Percentiles rank a stretch among this genome's conserved stretches.
These are phyloP conservation scores for Stephanodiscus triporus DNA, from an alignment of 108 stramenopile genomes.

Conservation along the genomic window DNA sequence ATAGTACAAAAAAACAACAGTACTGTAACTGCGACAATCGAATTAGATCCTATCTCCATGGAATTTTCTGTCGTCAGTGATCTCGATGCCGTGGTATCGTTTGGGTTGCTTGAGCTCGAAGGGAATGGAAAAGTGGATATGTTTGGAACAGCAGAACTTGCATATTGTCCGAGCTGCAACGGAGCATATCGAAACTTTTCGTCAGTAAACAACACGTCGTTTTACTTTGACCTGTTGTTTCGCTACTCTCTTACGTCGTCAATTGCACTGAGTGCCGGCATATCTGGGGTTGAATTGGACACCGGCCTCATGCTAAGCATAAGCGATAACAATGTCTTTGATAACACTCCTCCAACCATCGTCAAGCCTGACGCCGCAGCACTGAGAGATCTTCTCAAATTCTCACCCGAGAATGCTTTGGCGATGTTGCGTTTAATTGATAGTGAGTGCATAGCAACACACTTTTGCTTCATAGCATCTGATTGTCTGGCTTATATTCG, in stretches of 20 bases:
- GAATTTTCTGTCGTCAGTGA: constrained; percentile 12
- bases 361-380: constrained; percentile 15
- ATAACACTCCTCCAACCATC: constrained; percentile 18
- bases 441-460: background rate
- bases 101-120: constrained; percentile 20
- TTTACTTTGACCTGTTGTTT: constrained; percentile 19
- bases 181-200: constrained; percentile 4
- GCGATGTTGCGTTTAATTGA: constrained; percentile 25
- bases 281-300: constrained; percentile 21
- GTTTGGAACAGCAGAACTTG: constrained; percentile 7
- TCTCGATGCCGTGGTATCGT: background rate
- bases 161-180: constrained; percentile 11
- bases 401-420: constrained; percentile 26
- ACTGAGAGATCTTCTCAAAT: constrained; percentile 19
- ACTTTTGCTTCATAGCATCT: background rate
- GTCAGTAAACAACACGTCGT: constrained; percentile 8
- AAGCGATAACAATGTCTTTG: constrained; percentile 26
- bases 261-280: constrained; percentile 8
- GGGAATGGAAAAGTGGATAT: background rate
- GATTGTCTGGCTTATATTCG: background rate
- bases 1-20: background rate
- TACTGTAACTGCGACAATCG: background rate
- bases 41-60: constrained; percentile 29
- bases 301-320: constrained; percentile 15
- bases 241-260: constrained; percentile 5